A percentile compares a stretch with the other conserved stretches of the same genome.
Evolutionary conservation across 129 eudicot genomes (phyloP).

Genomic region (Gnaphalium uliginosum): DNA sequence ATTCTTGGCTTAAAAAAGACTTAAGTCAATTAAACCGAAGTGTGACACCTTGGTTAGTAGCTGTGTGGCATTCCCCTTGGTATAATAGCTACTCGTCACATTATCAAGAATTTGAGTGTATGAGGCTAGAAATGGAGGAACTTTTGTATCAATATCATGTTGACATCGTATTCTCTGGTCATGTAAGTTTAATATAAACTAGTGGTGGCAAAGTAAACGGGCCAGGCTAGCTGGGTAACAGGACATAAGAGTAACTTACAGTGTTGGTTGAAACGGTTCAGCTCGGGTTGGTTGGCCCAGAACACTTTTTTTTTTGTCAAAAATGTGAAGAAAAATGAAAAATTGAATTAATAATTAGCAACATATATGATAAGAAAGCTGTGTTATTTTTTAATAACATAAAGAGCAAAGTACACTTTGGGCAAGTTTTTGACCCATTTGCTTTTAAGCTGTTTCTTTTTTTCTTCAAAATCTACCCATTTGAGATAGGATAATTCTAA

Average conservation of each 20-base stretch:
- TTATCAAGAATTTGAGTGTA: slow-evolving; percentile 92
- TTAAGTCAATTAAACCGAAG: slow-evolving; percentile 52
- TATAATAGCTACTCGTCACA: slow-evolving; percentile 90
- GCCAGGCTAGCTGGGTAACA: neutral
- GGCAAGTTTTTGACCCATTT: neutral
- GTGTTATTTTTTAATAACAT: neutral
- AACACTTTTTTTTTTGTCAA: neutral
- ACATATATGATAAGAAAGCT: too few species aligned
- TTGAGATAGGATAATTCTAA: neutral
- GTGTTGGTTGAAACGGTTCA: neutral
- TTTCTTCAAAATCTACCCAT: neutral
- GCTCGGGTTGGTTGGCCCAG: neutral
- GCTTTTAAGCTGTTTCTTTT: neutral
- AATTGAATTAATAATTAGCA: too few species aligned
- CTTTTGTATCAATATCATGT: slow-evolving; percentile 59
- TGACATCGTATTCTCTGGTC: slow-evolving; percentile 86
- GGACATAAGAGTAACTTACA: neutral
- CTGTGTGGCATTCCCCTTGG: slow-evolving; percentile 97
- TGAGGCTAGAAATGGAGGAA: slow-evolving; percentile 82
- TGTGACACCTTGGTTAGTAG: slow-evolving; percentile 90
- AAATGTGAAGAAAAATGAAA: too few species aligned
- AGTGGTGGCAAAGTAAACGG: neutral
- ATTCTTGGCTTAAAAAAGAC: slow-evolving; percentile 71
- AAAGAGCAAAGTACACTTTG: neutral
- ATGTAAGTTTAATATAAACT: slow-evolving; percentile 53